Base-by-base conservation (phyloP, 257 asterid genomes). In the Salvia splendens region DNA sequence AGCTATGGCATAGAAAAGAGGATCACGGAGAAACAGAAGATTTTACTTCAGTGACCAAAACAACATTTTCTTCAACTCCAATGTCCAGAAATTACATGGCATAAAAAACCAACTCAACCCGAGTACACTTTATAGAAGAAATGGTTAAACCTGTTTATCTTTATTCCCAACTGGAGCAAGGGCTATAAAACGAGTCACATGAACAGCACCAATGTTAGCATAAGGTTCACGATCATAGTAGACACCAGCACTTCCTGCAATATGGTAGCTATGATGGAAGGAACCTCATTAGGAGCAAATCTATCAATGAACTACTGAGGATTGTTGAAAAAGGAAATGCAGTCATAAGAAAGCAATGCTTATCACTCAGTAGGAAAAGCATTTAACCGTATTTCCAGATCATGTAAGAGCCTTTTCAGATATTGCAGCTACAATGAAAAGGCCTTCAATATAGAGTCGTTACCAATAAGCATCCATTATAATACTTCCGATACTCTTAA, bases 161-260 rank as follows among this genome's bases (percentile, higher is more conserved):
- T 86, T 93, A 78, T 90, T 93, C 77, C 99, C 99, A 69, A 93
- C 97, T 14, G 87, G 75, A 78, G 92, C 96, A 71, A 93, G 89
- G 80, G 95, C 97, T 69, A 93, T 71, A 77, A 93, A 93, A 72
- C 99, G 99, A 64, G 99, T 93, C 77, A 85, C 89, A 20, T 90
- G 95, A 56, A 70, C 81, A 72, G 90, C 96, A 80, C 83, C 87
- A 45, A 41, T 54, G 71, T 93, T 93, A 51, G 72, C 76, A 83
- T 93, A 93, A 41, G 97, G 97, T 73, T 86, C 92, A 41, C 99
- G 99, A 67, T 83, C 96, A 82, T 83, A 93, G 76, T 79, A 88
- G 70, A 82, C 73, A 48, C 95, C 96, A 78, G 57, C 63, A 66
- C 84, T 78, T 73, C 97, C 99, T 66, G 99, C 97, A 82, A 93